A percentile compares a stretch with the other conserved stretches of the same genome.
phyloP scores from a whole-genome alignment of 805 yeast species.

The Ogataea zsoltii region DNA sequence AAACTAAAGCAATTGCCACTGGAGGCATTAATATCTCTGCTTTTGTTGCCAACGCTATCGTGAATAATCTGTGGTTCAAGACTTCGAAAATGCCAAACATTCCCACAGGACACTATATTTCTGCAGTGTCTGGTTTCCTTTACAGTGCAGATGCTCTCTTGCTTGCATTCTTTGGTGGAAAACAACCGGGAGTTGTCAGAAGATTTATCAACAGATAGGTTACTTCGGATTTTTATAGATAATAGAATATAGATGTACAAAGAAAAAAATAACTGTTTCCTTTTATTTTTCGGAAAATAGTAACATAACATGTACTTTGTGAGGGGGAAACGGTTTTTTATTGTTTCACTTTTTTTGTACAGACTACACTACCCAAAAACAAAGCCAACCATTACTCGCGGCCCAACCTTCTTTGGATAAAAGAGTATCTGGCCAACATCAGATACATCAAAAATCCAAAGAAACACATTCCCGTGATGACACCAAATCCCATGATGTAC shows the following conservation, averaged over 20 bases:
- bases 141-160: constrained; percentile 5
- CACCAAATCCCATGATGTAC: constrained; percentile 38
- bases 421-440: constrained; percentile 8
- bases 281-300: too few species aligned
- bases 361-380: too few species aligned
- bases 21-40: constrained; percentile 18
- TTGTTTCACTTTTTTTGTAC: too few species aligned
- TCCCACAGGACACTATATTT: constrained; percentile 19
- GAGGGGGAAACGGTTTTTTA: too few species aligned
- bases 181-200: not conserved
- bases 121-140: constrained; percentile 9
- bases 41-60: constrained; percentile 15
- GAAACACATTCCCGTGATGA: constrained; percentile 18
- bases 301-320: too few species aligned
- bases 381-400: too few species aligned
- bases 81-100: constrained; percentile 14
- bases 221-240: too few species aligned
- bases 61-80: constrained; percentile 15
- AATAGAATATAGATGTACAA: too few species aligned
- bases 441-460: constrained; percentile 10
- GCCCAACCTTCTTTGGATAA: not conserved
- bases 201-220: too few species aligned
- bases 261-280: too few species aligned
- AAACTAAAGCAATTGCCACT: constrained; percentile 11
- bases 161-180: constrained; percentile 8